phyloP scores from a whole-genome alignment of 202 grass and related monocot genomes.

The Digitaria exilis region DNA sequence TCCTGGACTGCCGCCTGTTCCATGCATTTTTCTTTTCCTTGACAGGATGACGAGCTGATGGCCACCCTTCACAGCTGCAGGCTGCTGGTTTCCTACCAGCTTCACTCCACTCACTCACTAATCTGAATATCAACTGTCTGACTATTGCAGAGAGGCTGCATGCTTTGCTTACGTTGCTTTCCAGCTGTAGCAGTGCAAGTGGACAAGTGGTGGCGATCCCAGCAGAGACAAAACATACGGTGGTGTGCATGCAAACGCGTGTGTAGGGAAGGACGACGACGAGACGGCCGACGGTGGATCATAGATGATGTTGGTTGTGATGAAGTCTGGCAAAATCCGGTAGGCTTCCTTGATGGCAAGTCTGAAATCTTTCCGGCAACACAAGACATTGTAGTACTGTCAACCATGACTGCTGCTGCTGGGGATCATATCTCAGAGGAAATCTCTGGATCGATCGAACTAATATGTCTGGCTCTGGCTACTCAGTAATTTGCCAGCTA shows the following conservation, averaged over 20 bases:
- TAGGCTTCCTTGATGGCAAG: slow-evolving; percentile 28
- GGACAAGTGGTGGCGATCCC: not conserved
- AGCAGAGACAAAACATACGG: not conserved
- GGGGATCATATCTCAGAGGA: not conserved
- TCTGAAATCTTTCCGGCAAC: not conserved
- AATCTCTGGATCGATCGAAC: not conserved
- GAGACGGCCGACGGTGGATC: not conserved
- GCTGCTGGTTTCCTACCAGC: slow-evolving; percentile 34
- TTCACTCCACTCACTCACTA: slow-evolving; percentile 10
- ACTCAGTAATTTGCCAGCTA: not conserved
- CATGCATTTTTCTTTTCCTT: not conserved
- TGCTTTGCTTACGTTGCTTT: not conserved
- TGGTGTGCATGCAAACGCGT: not conserved
- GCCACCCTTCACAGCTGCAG: not conserved
- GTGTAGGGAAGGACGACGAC: not conserved
- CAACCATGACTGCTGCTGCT: not conserved
- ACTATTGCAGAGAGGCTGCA: not conserved
- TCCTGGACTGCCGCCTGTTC: not conserved
- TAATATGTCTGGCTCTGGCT: not conserved
- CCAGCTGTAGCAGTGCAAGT: not conserved
- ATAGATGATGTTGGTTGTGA: too few relatives aligned
- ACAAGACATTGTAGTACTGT: not conserved
- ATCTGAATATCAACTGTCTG: not conserved
- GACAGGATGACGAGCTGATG: not conserved
- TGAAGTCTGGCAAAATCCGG: slow-evolving; percentile 38